A percentile compares a stretch with the other conserved stretches of the same genome.
Evolutionary conservation across 306 rosid genomes (phyloP).

Genomic region (Fragaria iinumae): DNA sequence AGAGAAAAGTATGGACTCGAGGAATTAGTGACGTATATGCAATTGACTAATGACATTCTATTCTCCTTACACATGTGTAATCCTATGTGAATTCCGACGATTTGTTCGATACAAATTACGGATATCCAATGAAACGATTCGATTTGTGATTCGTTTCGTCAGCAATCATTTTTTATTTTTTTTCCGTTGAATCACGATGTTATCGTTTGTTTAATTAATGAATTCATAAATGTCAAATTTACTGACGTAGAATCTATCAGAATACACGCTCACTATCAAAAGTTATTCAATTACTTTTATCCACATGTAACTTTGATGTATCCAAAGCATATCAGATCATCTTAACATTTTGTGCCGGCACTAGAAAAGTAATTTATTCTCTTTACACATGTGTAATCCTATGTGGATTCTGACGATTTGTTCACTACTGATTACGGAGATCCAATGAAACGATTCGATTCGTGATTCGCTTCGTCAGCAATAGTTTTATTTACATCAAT

Average conservation of each 20-base stretch:
- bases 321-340: too few species aligned
- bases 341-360: too few species aligned
- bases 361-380: not conserved
- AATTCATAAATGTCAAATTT: not conserved
- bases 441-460: not conserved
- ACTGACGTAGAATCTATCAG: not conserved
- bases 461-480: not conserved
- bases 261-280: not conserved
- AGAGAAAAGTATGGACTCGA: not conserved
- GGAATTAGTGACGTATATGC: not conserved
- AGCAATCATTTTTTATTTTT: too few species aligned
- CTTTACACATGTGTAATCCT: not conserved
- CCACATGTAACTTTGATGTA: not conserved
- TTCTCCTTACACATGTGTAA: not conserved
- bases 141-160: not conserved
- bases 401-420: not conserved
- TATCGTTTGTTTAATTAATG: too few species aligned
- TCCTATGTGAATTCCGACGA: not conserved
- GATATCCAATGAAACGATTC: not conserved
- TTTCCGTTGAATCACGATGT: too few species aligned
- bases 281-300: not conserved
- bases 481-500: not conserved
- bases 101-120: not conserved
- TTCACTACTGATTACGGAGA: not conserved
- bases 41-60: not conserved